phyloP scores from a whole-genome alignment of 208 protist species.

The Naegleria gruberi region DNA sequence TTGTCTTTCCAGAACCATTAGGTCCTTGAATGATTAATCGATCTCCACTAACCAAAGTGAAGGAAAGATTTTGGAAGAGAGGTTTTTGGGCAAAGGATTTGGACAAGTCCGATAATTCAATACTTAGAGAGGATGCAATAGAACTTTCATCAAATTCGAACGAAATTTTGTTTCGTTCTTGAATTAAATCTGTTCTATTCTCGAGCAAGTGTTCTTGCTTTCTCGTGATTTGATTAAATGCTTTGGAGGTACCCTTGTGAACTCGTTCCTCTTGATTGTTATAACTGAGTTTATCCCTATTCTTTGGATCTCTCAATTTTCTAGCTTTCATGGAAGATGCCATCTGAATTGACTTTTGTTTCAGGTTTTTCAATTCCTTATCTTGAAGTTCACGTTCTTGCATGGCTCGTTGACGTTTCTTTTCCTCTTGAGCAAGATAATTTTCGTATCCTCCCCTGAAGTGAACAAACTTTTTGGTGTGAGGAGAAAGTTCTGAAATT shows the following conservation, averaged over 20 bases:
- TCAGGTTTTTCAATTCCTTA: constrained; percentile 43
- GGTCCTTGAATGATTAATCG: constrained; percentile 35
- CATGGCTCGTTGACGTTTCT: constrained; percentile 45
- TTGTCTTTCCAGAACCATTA: constrained; percentile 64
- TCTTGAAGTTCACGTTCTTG: constrained; percentile 48
- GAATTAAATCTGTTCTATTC: not conserved
- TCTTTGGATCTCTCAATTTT: not conserved
- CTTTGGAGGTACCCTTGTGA: constrained; percentile 19
- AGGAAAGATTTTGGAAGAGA: constrained; percentile 38
- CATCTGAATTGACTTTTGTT: constrained; percentile 44
- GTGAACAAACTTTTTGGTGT: constrained; percentile 40
- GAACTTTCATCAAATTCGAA: not conserved
- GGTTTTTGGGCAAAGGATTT: not conserved
- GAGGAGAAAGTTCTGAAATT: constrained; percentile 48
- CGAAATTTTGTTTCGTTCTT: constrained; percentile 23
- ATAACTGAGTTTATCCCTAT: constrained; percentile 39
- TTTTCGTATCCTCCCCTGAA: constrained; percentile 59
- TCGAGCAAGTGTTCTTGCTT: not conserved
- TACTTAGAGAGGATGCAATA: not conserved
- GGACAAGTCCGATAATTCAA: not conserved
- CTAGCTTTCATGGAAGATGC: constrained; percentile 25
- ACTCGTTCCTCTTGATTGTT: constrained; percentile 47
- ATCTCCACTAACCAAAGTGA: constrained; percentile 49
- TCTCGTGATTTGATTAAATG: not conserved
- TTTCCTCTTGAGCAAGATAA: constrained; percentile 57